phyloP scores from a whole-genome alignment of 75 land plant species.

The Selaginella tamariscina region DNA sequence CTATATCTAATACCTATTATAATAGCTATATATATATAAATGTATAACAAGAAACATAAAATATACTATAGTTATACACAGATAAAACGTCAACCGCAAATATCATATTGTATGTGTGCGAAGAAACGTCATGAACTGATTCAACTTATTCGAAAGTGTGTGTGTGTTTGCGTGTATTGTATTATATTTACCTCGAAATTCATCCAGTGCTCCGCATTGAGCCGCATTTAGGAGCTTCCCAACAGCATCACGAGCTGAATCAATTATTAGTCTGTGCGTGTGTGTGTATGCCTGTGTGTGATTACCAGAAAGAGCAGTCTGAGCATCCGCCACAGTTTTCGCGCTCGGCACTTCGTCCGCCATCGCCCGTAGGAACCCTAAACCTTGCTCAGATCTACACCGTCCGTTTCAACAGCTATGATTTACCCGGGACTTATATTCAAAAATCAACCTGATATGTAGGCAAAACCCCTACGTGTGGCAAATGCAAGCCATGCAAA shows the following conservation, averaged over 20 bases:
- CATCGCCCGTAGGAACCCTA: neutral
- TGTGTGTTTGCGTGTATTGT: too few species aligned
- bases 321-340: neutral
- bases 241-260: constrained; percentile 66
- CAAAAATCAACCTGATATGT: too few species aligned
- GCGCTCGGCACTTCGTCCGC: neutral
- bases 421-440: too few species aligned
- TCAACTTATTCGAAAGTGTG: neutral
- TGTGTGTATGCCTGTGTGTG: too few species aligned
- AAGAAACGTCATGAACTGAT: neutral
- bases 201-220: constrained; percentile 44
- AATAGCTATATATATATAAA: neutral
- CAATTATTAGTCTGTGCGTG: too few species aligned
- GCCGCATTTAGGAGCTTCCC: constrained; percentile 63
- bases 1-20: too few species aligned
- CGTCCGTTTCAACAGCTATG: too few species aligned
- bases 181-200: constrained; percentile 52
- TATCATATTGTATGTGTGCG: neutral
- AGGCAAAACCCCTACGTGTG: too few species aligned
- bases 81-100: neutral
- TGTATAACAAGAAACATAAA: neutral
- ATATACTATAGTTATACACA: neutral
- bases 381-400: too few species aligned
- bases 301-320: neutral
- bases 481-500: too few species aligned